Base-by-base conservation (phyloP, 2,329 filamentous ascomycete genomes). In the Beauveria scarabaeidicola region DNA sequence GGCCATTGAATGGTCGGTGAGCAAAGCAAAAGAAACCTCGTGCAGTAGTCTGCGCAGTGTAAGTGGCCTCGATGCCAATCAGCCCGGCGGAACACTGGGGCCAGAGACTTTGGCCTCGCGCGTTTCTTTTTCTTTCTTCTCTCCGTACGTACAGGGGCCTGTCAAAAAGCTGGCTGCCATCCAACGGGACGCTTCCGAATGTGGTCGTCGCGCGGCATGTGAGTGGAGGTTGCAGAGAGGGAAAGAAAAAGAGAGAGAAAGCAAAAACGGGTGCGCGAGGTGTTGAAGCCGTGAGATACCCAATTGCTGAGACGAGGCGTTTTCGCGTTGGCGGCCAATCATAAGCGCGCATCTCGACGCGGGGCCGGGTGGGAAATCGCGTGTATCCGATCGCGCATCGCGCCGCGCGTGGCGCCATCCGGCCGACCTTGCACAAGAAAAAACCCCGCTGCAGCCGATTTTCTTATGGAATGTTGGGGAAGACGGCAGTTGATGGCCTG, bases 1-100 rank as follows among this genome's bases (percentile, higher is more conserved):
- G 23, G 23, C 25, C 48, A 17, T 52, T 41, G 48, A 59, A 41
- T 59, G 56, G 56, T 59, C 48, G 56, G 48, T 52, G 48, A 53
- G 56, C 19, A 21, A 50, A 40, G 25, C 8, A 21, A 29, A 17
- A 23, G 41, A 25, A 19, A 29, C 43, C n/a, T 32, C 21, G 46
- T 57, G n/a, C 36, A 41, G 40, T 47, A 43, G 52, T 29, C 38
- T 36, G 15, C 13, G 8, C 10, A 32, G 23, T 58, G 54, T 21
- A 29, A 58, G 46, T 51, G 44, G 23, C 44, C 44, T 47, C 44
- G 32, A 17, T 57, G 43, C 54, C 54, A 57, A 57, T 50, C 54
- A 57, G 32, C 54, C 17, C 21, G 21, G 54, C 21, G 7, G 23
- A 29, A 40, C 44, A 57, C 40, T 48, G 54, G 54, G 32, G 53